Base-by-base conservation (phyloP, 306 rosid genomes). In the Boehmeria nivea region DNA sequence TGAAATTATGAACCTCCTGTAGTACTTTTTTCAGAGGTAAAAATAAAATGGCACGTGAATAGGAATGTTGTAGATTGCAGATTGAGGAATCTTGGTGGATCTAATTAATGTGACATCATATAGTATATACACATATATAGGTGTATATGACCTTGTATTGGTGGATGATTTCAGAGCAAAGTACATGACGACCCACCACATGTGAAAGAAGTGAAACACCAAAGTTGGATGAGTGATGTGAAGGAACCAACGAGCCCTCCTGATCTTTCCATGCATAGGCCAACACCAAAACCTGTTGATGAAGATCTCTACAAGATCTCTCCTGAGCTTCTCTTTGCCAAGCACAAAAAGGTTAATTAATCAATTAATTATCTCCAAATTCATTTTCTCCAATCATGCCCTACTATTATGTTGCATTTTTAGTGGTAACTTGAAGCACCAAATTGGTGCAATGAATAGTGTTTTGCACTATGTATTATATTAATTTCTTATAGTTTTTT, bases 261-360 rank as follows among this genome's bases (percentile, higher is more conserved):
- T n/a, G n/a, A n/a, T 20, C 42, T 74, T 8, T 40, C 45, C 4
- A 22, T 63, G 58, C 71, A 58, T 39, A 71, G 69, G 59, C 72
- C 75, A 38, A 69, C 71, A 18, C 82, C 91, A 0, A 87, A 90
- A 45, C 93, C 96, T 0, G 76, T 82, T 43, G 95, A 91, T 12
- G 95, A 87, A 64, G 98, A 91, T 59, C 71, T 91, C 55, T 91
- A 91, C 59, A 78, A 69, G 67, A 84, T 91, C 34, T 84, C 96
- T 14, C 95, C 96, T 0, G 81, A 74, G 15, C 71, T 80, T 38
- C 81, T 75, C 65, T 78, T 33, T 40, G 83, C 72, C 3, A 87
- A 82, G 48, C 44, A 81, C 58, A 91, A 66, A 82, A 91, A 87
- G 94, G 98, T 83, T 2, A 10, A 16, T 33, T 33, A 4, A 33